These are phyloP conservation scores for Lenwebbia sp. DNA, from an alignment of 345 rosid genomes.

Conservation along the genomic window DNA sequence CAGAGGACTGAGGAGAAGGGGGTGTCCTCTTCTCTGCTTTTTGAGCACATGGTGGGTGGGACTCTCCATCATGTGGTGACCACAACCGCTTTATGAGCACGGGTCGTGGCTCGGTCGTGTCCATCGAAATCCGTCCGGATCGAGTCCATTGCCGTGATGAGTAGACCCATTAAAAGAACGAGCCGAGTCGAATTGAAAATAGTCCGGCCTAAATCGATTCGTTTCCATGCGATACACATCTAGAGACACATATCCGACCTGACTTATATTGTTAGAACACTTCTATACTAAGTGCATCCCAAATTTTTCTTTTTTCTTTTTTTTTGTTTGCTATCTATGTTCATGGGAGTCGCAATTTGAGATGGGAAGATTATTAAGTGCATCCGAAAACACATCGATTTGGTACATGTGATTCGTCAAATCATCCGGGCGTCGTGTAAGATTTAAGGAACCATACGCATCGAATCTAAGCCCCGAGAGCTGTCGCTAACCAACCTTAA, in stretches of 20 bases:
- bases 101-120: neutral
- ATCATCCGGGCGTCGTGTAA: neutral
- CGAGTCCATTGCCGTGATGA: rapidly evolving
- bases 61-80: neutral
- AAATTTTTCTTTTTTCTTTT: no score
- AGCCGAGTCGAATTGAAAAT: no score
- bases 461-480: neutral
- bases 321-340: neutral
- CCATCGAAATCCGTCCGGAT: neutral
- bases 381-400: neutral
- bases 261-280: no score
- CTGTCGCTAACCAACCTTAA: no score
- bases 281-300: no score
- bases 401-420: neutral
- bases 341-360: rapidly evolving
- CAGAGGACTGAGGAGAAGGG: neutral
- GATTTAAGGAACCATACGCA: neutral
- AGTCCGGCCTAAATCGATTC: no score
- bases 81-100: neutral
- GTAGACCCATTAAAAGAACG: no score
- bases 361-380: neutral
- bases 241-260: no score
- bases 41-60: neutral
- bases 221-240: no score
- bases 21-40: neutral